These are phyloP conservation scores for Centaurea solstitialis DNA, from an alignment of 129 eudicot genomes.

Conservation along the genomic window DNA sequence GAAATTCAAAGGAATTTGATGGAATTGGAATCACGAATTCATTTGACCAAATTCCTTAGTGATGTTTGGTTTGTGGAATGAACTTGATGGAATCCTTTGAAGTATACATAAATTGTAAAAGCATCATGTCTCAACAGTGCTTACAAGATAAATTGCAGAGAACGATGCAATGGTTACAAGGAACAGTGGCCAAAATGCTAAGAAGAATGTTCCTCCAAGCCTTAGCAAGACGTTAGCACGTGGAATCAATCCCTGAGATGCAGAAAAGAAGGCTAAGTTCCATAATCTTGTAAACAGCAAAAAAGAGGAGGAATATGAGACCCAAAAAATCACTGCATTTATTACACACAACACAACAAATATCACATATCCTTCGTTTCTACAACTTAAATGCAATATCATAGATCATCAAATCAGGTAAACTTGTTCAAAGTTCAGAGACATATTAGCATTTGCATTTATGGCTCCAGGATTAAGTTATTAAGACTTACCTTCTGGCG, in stretches of 20 bases:
- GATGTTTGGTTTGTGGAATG: no score
- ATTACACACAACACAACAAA: not conserved
- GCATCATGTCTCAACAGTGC: conserved; percentile 14
- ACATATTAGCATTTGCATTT: not conserved
- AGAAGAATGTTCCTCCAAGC: conserved; percentile 79
- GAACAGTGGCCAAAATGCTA: conserved; percentile 75
- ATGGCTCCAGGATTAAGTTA: no score
- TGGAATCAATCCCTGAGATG: conserved; percentile 70
- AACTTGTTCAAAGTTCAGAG: not conserved
- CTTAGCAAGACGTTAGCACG: conserved; percentile 71
- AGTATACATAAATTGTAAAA: not conserved
- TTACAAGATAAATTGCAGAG: conserved; percentile 67
- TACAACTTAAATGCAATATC: not conserved
- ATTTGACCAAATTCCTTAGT: no score
- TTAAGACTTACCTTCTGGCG: no score
- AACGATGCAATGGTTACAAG: conserved; percentile 54
- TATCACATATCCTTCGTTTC: not conserved
- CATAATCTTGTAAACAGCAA: not conserved
- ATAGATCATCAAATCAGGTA: not conserved
- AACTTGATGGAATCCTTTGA: no score
- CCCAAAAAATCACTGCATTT: not conserved
- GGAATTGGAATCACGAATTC: no score
- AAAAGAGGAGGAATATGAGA: not conserved
- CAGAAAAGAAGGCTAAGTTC: conserved; percentile 4
- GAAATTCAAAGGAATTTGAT: no score